Evolutionary conservation across 1,284 basidiomycete species (phyloP), one percentile per base, ranked within the genome.

Genomic region (Naganishia liquefaciens): DNA sequence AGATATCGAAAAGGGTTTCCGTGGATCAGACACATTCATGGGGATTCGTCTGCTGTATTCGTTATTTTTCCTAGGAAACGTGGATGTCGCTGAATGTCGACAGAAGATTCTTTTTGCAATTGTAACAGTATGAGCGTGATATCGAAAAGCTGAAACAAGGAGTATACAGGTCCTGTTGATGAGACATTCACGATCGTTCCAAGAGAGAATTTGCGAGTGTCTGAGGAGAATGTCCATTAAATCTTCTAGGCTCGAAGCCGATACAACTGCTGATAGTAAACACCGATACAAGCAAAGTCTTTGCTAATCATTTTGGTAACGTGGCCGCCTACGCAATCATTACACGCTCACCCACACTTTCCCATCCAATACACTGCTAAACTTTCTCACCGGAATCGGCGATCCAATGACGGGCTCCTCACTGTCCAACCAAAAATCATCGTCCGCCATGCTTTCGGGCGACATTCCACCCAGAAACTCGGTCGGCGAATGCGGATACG

Each of bases 291-390:
- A 28, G 30, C 50, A 52, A 30, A 5, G 23, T 52, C n/a, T 28
- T 52, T 15, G 13, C 23, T 25, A 19, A 15, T 23, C 40, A 25
- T 30, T 42, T 33, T 33, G 30, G 2, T 27, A 19, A 15, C 47
- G 7, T 17, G 30, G 15, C 9, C 11, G 19, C 17, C 7, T 30
- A 3, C 28, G n/a, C n/a, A n/a, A n/a, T 10, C 15, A 30, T 23
- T 27, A 57, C 5, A 46, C 30, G 6, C 46, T 23, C 17, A 60
- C 30, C 57, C 57, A 60, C 1, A 60, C 46, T 39, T 60, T 60
- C 13, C 33, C 57, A 60, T 60, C 57, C 47, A 60, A 11, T 27
- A 60, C 57, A 50, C 57, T 60, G 21, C 57, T 49, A 27, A 49
- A 60, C 43, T 23, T 49, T 19, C 57, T 10, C 11, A 28, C 2